Conservation (phyloP, 1,284 basidiomycete species). For the Megacollybia platyphylla region DNA sequence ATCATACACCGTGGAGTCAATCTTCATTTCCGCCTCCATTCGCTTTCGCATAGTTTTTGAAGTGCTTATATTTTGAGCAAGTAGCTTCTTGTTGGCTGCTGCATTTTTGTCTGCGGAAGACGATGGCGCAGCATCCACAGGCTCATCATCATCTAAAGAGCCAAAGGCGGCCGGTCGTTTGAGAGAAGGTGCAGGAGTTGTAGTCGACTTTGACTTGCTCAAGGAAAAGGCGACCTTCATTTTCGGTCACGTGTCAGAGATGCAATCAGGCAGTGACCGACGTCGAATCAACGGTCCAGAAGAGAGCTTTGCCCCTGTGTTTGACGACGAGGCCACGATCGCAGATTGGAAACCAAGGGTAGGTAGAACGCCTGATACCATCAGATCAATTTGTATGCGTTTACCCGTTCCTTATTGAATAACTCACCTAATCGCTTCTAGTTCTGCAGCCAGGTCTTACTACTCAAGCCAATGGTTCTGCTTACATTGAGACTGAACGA, state of each 20-base stretch:
- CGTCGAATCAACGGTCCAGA: conserved; percentile 85
- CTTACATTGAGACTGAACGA: conserved; percentile 83
- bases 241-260: conserved; percentile 12
- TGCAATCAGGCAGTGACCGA: conserved; percentile 58
- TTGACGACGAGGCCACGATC: conserved; percentile 27
- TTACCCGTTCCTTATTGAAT: not conserved
- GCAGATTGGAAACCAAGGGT: conserved; percentile 25
- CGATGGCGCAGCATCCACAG: conserved; percentile 32
- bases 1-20: conserved; percentile 83
- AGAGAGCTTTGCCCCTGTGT: conserved; percentile 57
- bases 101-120: conserved; percentile 20
- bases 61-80: conserved; percentile 43
- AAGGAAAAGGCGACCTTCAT: conserved; percentile 81
- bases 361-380: conserved; percentile 44
- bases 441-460: conserved; percentile 86
- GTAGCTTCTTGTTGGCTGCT: conserved; percentile 36
- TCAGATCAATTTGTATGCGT: conserved; percentile 74
- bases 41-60: conserved; percentile 52
- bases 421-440: conserved; percentile 18
- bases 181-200: conserved; percentile 40
- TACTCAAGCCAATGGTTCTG: conserved; percentile 87
- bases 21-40: conserved; percentile 63
- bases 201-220: conserved; percentile 38
- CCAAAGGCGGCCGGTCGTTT: conserved; percentile 51
- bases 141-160: conserved; percentile 49